These are phyloP conservation scores for Lachnellula arida DNA, from an alignment of 2,329 filamentous ascomycete species.

Conservation along the genomic window DNA sequence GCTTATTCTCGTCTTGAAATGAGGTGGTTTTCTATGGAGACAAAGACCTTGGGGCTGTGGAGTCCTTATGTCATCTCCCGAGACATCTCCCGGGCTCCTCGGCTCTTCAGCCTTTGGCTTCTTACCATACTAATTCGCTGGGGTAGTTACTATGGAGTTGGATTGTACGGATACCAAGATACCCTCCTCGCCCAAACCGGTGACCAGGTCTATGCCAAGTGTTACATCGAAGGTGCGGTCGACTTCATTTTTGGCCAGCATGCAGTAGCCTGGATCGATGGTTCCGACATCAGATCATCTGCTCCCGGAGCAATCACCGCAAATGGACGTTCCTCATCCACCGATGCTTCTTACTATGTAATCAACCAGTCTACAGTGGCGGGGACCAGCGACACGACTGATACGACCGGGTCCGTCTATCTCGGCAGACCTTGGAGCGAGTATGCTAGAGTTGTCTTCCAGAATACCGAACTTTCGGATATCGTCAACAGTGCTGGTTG, in stretches of 20 bases:
- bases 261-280: constrained; percentile 47
- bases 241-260: constrained; percentile 57
- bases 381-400: constrained; percentile 36
- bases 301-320: constrained; percentile 43
- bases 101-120: too few relatives aligned
- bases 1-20: too few relatives aligned
- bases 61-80: too few relatives aligned
- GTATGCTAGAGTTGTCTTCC: constrained; percentile 48
- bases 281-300: constrained; percentile 42
- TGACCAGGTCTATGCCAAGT: constrained; percentile 50
- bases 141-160: constrained; percentile 47
- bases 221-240: constrained; percentile 52
- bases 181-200: constrained; percentile 47
- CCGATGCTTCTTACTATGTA: constrained; percentile 46
- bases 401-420: constrained; percentile 39
- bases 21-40: too few relatives aligned
- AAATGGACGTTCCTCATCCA: constrained; percentile 37
- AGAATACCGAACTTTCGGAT: constrained; percentile 41
- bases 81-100: too few relatives aligned
- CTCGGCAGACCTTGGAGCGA: constrained; percentile 50
- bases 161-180: constrained; percentile 53
- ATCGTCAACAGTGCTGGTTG: constrained; percentile 50
- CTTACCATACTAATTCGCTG: too few relatives aligned
- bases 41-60: too few relatives aligned
- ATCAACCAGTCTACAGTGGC: constrained; percentile 48